These are phyloP conservation scores for Jaminaea rosea DNA, from an alignment of 1,284 basidiomycete genomes.

Conservation along the genomic window DNA sequence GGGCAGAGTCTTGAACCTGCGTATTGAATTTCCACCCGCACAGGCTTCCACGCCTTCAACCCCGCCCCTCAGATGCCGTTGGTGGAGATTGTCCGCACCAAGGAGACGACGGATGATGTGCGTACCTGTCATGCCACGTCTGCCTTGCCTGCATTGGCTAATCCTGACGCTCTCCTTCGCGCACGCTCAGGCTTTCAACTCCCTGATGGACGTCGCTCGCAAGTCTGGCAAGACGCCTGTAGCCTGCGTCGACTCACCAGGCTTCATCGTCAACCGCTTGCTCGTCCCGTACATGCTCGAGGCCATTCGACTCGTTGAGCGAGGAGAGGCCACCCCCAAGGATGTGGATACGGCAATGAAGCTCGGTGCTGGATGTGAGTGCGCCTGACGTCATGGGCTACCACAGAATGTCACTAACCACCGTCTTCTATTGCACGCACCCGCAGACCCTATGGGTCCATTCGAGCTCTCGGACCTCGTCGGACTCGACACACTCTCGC, in stretches of 20 bases:
- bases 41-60: slow-evolving; percentile 55
- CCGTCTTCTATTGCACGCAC: background rate
- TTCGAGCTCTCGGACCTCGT: slow-evolving; percentile 56
- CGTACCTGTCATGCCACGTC: too few species aligned
- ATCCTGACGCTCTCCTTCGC: too few species aligned
- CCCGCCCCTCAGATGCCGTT: slow-evolving; percentile 53
- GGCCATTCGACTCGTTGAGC: slow-evolving; percentile 55
- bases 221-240: slow-evolving; percentile 55
- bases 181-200: slow-evolving; percentile 50
- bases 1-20: background rate
- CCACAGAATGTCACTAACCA: background rate
- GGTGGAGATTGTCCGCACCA: slow-evolving; percentile 54
- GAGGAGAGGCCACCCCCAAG: slow-evolving; percentile 55
- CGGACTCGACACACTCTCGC: slow-evolving; percentile 50
- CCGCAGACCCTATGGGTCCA: slow-evolving; percentile 49
- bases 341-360: slow-evolving; percentile 58
- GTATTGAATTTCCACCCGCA: slow-evolving; percentile 34
- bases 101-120: slow-evolving; percentile 51
- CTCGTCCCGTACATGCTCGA: slow-evolving; percentile 55
- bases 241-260: slow-evolving; percentile 52
- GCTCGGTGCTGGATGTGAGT: slow-evolving; percentile 54
- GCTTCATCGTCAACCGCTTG: slow-evolving; percentile 55
- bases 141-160: too few species aligned
- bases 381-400: background rate
- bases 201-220: slow-evolving; percentile 51